Evolutionary conservation across 305 asterid genomes (phyloP).

Genomic region (Euphrasia arctica): DNA sequence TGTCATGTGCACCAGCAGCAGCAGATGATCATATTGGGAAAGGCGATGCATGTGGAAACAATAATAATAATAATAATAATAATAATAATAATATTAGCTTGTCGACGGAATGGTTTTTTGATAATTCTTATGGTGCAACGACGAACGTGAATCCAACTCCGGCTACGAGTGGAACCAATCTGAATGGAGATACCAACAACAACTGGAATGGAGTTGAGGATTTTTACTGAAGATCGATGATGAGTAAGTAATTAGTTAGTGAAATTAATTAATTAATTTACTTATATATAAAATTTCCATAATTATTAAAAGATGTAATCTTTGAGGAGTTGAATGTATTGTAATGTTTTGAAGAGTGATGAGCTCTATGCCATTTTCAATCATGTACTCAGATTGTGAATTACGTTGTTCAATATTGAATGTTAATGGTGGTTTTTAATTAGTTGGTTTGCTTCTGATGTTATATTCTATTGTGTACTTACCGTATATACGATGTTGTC

Average conservation of each 20-base stretch:
- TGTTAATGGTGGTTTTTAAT: background rate
- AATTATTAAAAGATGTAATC: background rate
- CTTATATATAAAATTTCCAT: background rate
- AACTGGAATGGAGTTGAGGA: constrained; percentile 52
- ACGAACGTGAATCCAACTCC: constrained; percentile 22
- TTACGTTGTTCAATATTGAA: background rate
- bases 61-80: background rate
- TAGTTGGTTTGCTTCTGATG: background rate
- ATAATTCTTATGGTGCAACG: constrained; percentile 16
- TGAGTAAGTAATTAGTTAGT: background rate
- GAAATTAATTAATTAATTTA: background rate
- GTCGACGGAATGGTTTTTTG: constrained; percentile 57
- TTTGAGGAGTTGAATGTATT: background rate
- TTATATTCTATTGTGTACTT: background rate
- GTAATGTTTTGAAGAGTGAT: constrained; percentile 6
- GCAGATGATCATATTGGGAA: constrained; percentile 13
- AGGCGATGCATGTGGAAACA: constrained; percentile 23
- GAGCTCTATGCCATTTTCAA: background rate
- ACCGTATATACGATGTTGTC: too few species aligned
- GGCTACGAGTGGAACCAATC: constrained; percentile 32
- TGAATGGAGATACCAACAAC: constrained; percentile 28
- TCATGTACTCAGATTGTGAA: background rate
- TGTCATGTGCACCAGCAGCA: constrained; percentile 1
- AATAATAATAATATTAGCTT: constrained; percentile 7
- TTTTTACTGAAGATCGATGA: background rate